A percentile compares a stretch with the other conserved stretches of the same genome.
phyloP scores from a whole-genome alignment of 257 asterid species.

The Lantana camara region DNA sequence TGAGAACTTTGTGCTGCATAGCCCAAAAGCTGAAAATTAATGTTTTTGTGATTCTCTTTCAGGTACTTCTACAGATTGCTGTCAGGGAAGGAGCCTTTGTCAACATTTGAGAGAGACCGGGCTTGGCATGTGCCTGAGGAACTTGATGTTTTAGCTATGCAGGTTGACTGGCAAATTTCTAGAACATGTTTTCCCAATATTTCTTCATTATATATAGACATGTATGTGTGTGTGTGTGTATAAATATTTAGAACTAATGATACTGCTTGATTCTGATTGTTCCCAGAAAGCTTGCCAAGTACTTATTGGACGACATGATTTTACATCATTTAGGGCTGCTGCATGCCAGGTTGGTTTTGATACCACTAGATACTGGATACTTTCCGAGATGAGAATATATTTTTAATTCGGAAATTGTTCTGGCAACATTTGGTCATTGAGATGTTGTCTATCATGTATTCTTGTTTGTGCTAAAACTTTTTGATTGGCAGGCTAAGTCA shows the following conservation, averaged over 20 bases:
- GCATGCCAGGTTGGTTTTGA: slow-evolving; percentile 76
- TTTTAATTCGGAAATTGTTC: neutral
- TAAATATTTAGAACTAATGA: neutral
- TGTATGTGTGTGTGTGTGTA: too few relatives aligned
- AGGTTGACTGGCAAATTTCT: slow-evolving; percentile 46
- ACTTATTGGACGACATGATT: slow-evolving; percentile 86
- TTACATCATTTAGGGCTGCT: slow-evolving; percentile 92
- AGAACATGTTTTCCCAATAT: neutral
- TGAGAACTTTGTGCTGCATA: neutral
- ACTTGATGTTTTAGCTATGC: slow-evolving; percentile 72
- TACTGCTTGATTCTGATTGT: slow-evolving; percentile 18
- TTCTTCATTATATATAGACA: too few relatives aligned
- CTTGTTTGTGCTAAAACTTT: slow-evolving; percentile 1
- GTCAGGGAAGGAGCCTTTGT: slow-evolving; percentile 66
- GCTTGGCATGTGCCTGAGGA: slow-evolving; percentile 94
- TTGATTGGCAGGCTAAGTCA: slow-evolving; percentile 78
- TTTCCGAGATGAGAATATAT: neutral
- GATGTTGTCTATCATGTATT: neutral
- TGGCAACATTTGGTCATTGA: neutral
- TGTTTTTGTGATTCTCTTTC: slow-evolving; percentile 28
- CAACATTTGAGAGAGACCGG: slow-evolving; percentile 76
- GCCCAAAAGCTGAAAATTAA: slow-evolving; percentile 18
- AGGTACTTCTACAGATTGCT: slow-evolving; percentile 84
- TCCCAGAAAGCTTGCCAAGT: slow-evolving; percentile 84
- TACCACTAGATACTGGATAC: neutral